Percentiles rank a stretch among this genome's conserved stretches.
Conservation (phyloP, 257 asterid genomes). For the Gynochthodes officinalis region DNA sequence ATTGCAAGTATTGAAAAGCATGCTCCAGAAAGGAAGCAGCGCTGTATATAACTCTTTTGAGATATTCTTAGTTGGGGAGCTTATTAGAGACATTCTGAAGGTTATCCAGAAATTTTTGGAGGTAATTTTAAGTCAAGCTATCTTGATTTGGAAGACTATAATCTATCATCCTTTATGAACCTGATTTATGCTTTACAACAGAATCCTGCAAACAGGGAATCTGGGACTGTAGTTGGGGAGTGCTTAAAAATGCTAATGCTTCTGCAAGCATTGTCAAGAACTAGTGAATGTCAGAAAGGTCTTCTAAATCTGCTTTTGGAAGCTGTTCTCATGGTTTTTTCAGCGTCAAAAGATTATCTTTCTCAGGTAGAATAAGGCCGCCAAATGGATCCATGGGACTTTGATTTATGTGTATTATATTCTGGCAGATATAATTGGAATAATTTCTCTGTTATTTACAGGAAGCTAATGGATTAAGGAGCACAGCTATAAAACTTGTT, state of each 20-base stretch:
- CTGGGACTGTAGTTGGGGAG: constrained; percentile 74
- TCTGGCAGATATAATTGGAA: neutral
- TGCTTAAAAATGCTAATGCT: constrained; percentile 77
- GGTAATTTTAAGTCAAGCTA: constrained; percentile 35
- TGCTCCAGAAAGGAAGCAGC: constrained; percentile 60
- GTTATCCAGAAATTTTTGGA: constrained; percentile 44
- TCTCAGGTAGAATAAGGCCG: constrained; percentile 54
- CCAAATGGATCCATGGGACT: constrained; percentile 6
- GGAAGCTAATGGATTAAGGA: constrained; percentile 66
- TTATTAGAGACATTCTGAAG: constrained; percentile 52
- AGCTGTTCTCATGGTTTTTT: constrained; percentile 66
- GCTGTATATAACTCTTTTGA: constrained; percentile 42
- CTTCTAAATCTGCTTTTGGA: constrained; percentile 72
- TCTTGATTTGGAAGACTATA: neutral
- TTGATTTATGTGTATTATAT: constrained; percentile 16
- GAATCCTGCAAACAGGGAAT: constrained; percentile 65
- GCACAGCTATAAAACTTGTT: constrained; percentile 61
- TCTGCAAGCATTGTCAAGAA: constrained; percentile 64
- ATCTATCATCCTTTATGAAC: constrained; percentile 20
- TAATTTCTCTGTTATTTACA: constrained; percentile 35
- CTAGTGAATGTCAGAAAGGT: constrained; percentile 55
- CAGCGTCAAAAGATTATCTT: constrained; percentile 41
- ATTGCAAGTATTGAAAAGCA: constrained; percentile 74
- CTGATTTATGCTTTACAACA: constrained; percentile 40
- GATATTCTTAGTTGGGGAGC: constrained; percentile 80